Evolutionary conservation across 805 yeast species (phyloP).

Genomic region (Pichia nakasei): DNA sequence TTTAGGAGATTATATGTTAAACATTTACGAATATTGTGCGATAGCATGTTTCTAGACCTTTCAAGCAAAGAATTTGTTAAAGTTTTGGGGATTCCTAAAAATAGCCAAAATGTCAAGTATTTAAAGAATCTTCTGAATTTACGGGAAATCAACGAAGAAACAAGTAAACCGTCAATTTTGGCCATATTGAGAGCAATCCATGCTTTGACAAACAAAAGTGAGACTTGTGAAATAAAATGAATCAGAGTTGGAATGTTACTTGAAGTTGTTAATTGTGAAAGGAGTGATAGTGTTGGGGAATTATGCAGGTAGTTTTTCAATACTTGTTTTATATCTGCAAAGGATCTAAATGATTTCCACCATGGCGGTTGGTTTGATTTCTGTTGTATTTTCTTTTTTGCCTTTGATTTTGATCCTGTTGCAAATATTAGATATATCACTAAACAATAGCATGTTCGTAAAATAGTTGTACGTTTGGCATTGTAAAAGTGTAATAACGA

Average conservation of each 20-base stretch:
- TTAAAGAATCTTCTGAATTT: constrained; percentile 54
- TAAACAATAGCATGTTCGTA: constrained; percentile 17
- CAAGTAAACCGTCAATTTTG: constrained; percentile 74
- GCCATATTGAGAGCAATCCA: constrained; percentile 75
- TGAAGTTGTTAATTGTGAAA: not conserved
- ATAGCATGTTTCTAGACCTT: constrained; percentile 49
- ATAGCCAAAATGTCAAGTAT: constrained; percentile 67
- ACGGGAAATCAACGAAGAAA: constrained; percentile 70
- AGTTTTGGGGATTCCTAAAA: constrained; percentile 80
- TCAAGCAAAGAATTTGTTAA: constrained; percentile 62
- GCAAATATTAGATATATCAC: constrained; percentile 22
- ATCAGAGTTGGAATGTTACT: constrained; percentile 10
- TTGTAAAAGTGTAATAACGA: constrained; percentile 13
- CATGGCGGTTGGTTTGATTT: not conserved
- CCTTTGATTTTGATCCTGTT: constrained; percentile 16
- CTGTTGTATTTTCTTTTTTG: not conserved
- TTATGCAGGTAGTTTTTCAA: not conserved
- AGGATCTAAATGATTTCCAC: not conserved
- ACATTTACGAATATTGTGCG: constrained; percentile 51
- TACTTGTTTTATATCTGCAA: not conserved
- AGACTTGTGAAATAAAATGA: constrained; percentile 42
- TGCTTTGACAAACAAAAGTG: constrained; percentile 58
- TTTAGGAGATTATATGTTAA: constrained; percentile 58
- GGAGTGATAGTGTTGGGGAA: not conserved
- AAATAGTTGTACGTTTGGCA: constrained; percentile 15